phyloP scores from a whole-genome alignment of 2,329 filamentous ascomycete species.

The Rutstroemia sydowiana region DNA sequence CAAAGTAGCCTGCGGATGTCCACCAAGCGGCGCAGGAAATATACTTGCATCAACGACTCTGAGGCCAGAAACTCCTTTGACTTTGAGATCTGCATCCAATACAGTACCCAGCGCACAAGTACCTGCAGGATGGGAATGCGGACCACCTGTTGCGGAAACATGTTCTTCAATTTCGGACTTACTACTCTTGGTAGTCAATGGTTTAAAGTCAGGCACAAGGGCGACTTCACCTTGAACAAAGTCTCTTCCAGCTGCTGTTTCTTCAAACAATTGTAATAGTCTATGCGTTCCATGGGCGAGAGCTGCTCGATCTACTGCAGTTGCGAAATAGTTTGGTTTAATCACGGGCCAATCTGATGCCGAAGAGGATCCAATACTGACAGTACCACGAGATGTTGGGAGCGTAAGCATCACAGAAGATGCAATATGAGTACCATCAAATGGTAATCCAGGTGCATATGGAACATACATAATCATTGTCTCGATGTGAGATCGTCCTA shows the following conservation, averaged over 20 bases:
- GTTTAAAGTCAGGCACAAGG: background rate
- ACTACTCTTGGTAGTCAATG: background rate
- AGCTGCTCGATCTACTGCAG: background rate
- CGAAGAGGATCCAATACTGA: background rate
- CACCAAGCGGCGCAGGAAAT: slow-evolving; percentile 43
- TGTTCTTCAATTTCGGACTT: background rate
- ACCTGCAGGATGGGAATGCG: background rate
- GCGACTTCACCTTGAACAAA: background rate
- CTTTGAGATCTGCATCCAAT: slow-evolving; percentile 25
- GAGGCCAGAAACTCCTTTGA: slow-evolving; percentile 45
- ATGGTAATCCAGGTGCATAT: background rate
- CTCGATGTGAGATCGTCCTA: background rate
- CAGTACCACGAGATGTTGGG: background rate
- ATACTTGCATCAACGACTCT: slow-evolving; percentile 54
- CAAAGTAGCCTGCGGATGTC: background rate
- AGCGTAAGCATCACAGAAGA: background rate
- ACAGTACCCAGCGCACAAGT: background rate
- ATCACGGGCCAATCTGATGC: background rate
- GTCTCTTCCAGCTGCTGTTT: background rate
- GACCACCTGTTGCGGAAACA: background rate
- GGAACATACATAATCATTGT: background rate
- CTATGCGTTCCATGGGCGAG: background rate
- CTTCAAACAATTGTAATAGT: background rate
- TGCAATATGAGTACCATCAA: background rate
- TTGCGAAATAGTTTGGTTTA: background rate